These are phyloP conservation scores for Dillenia suffruticosa DNA, from an alignment of 164 flowering plant genomes.

Conservation along the genomic window DNA sequence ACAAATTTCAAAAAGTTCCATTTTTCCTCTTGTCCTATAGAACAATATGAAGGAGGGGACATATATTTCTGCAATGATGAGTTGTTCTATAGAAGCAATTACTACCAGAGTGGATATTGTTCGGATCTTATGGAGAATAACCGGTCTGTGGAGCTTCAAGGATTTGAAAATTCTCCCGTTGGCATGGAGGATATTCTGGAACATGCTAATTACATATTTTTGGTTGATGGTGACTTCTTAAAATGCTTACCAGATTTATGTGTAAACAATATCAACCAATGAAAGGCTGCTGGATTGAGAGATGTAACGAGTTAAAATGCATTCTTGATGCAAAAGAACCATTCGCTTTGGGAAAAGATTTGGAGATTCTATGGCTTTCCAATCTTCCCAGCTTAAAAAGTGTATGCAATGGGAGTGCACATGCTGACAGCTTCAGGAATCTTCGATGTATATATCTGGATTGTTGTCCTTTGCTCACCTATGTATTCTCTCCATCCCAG, in stretches of 20 bases:
- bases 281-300: conserved; percentile 21
- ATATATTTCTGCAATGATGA: background rate
- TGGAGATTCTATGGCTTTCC: conserved; percentile 21
- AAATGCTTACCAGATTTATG: conserved; percentile 7
- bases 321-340: conserved; percentile 5
- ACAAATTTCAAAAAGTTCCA: conserved; percentile 8
- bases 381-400: conserved; percentile 13
- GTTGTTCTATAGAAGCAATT: conserved; percentile 1
- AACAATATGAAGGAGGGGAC: background rate
- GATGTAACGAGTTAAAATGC: conserved; percentile 11
- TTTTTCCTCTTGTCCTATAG: conserved; percentile 7
- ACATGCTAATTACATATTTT: conserved; percentile 6
- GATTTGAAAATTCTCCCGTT: conserved; percentile 9
- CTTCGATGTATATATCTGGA: conserved; percentile 17
- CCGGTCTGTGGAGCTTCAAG: conserved; percentile 12
- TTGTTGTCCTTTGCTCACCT: conserved; percentile 18
- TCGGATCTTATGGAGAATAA: background rate
- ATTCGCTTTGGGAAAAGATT: background rate
- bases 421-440: conserved; percentile 5
- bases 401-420: background rate
- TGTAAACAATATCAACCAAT: background rate
- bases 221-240: conserved; percentile 11
- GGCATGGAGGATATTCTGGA: conserved; percentile 8
- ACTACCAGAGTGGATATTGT: conserved; percentile 1
- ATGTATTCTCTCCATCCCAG: conserved; percentile 11